A percentile compares a stretch with the other conserved stretches of the same genome.
These are phyloP conservation scores for Odontarrhena argentea DNA, from an alignment of 345 rosid species.

Conservation along the genomic window DNA sequence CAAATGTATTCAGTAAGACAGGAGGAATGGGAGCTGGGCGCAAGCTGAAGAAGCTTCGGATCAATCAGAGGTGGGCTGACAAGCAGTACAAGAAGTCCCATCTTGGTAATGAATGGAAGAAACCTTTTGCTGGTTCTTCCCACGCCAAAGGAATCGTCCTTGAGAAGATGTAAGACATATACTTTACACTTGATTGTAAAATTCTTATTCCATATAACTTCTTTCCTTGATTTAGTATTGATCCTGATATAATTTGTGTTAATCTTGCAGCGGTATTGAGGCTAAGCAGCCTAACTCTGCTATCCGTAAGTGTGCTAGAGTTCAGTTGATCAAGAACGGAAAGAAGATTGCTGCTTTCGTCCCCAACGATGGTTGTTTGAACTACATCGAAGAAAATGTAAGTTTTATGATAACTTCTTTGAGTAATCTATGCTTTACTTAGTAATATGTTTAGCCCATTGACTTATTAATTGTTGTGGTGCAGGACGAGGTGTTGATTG, in stretches of 20 bases:
- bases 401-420: not conserved
- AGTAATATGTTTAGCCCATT: not conserved
- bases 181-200: not conserved
- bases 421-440: not conserved
- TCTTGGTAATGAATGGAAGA: conserved; percentile 91
- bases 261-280: conserved; percentile 74
- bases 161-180: conserved; percentile 53
- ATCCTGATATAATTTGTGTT: not conserved
- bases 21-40: conserved; percentile 76
- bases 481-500: conserved; percentile 72
- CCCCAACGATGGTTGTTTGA: conserved; percentile 95
- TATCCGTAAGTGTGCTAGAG: conserved; percentile 92
- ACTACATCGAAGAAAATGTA: conserved; percentile 92
- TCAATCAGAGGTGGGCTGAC: conserved; percentile 91
- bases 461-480: not conserved
- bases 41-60: conserved; percentile 77
- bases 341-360: conserved; percentile 98
- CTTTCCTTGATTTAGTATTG: not conserved
- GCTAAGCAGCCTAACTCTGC: conserved; percentile 99
- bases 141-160: conserved; percentile 75
- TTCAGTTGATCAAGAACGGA: conserved; percentile 89
- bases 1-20: conserved; percentile 45
- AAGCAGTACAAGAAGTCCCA: conserved; percentile 84
- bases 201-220: not conserved
- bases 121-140: conserved; percentile 66